Percentiles rank a stretch among this genome's conserved stretches.
These are phyloP conservation scores for Oryza longistaminata DNA, from an alignment of 176 grass and related monocot genomes.

Conservation along the genomic window DNA sequence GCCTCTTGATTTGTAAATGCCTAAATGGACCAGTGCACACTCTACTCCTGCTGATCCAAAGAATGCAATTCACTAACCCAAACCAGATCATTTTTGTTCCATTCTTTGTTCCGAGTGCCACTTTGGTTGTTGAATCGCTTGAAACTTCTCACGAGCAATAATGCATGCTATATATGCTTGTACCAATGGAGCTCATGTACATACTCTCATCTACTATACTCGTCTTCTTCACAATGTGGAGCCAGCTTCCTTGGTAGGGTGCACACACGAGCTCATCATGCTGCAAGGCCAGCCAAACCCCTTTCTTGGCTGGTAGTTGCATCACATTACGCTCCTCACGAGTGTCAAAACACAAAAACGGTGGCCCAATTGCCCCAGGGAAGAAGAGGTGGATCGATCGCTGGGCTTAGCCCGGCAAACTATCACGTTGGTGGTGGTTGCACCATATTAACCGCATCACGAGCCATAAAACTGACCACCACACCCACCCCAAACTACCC, in stretches of 20 bases:
- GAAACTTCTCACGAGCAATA: conserved; percentile 26
- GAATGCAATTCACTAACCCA: neutral
- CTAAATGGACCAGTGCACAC: neutral
- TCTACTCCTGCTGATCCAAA: neutral
- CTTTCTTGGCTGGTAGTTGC: conserved; percentile 9
- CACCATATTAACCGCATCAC: conserved; percentile 9
- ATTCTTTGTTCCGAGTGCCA: neutral
- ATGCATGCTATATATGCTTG: neutral
- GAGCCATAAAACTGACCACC: neutral
- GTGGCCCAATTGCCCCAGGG: neutral
- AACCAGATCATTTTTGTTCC: neutral
- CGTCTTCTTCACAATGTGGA: neutral
- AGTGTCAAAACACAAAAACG: neutral
- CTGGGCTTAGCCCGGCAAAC: neutral
- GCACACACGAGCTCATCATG: neutral
- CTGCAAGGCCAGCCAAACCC: neutral
- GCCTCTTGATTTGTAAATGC: neutral
- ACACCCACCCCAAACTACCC: neutral
- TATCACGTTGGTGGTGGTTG: neutral
- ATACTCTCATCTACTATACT: neutral
- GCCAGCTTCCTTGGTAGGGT: neutral
- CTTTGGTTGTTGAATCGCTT: conserved; percentile 21
- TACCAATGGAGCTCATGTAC: neutral
- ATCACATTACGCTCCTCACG: conserved; percentile 34
- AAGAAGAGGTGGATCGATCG: neutral